Percentiles rank a stretch among this genome's conserved stretches.
These are phyloP conservation scores for Emmonsiellopsis sp. DNA, from an alignment of 2,329 filamentous ascomycete species.

Conservation along the genomic window DNA sequence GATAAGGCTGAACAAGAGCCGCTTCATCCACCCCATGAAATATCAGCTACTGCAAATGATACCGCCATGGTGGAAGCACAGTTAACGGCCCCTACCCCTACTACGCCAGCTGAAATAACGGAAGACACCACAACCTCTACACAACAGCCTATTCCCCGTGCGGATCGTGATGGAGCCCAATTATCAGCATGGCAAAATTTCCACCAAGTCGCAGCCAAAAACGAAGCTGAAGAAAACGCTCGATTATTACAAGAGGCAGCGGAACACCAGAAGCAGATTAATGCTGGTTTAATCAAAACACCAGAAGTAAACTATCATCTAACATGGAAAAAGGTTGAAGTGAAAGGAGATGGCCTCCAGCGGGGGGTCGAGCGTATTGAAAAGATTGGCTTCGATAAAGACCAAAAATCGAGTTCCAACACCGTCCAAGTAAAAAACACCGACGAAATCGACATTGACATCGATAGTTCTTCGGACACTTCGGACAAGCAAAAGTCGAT, in stretches of 20 bases:
- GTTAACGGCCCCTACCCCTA: neutral
- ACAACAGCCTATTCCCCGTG: neutral
- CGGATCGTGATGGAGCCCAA: slow-evolving; percentile 5
- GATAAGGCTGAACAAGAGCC: neutral
- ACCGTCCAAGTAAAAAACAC: slow-evolving; percentile 16
- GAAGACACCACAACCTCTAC: neutral
- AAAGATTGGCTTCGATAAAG: slow-evolving; percentile 12
- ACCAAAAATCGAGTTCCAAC: slow-evolving; percentile 4
- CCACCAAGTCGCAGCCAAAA: slow-evolving; percentile 20
- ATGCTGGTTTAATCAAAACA: slow-evolving; percentile 7
- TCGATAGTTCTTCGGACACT: slow-evolving; percentile 12
- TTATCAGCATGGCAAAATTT: slow-evolving; percentile 32
- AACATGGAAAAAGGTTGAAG: slow-evolving; percentile 31
- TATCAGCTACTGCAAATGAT: neutral
- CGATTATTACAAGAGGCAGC: slow-evolving; percentile 18
- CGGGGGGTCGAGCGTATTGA: slow-evolving; percentile 17
- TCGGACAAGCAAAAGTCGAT: slow-evolving; percentile 1
- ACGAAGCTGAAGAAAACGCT: slow-evolving; percentile 24
- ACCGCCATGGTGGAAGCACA: neutral
- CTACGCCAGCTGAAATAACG: too few species aligned
- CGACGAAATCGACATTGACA: slow-evolving; percentile 35
- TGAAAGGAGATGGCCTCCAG: slow-evolving; percentile 18
- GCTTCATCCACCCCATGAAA: neutral
- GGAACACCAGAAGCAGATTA: slow-evolving; percentile 8
- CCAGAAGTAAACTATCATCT: slow-evolving; percentile 21